Evolutionary conservation across 2,329 filamentous ascomycete genomes (phyloP).

Genomic region (Sclerotinia borealis): DNA sequence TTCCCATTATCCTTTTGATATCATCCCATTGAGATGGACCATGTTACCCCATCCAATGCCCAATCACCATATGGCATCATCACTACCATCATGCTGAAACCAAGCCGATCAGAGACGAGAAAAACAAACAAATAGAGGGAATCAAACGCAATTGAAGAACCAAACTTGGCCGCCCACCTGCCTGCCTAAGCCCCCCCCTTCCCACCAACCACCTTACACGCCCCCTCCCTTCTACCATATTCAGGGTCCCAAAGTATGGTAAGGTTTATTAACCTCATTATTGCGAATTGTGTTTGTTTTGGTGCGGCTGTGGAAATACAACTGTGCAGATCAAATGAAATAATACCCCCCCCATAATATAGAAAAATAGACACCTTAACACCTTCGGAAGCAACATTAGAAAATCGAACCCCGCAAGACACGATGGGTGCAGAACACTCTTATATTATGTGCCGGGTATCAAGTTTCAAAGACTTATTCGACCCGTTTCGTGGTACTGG

Average conservation of each 20-base stretch:
- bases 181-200: neutral
- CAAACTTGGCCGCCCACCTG: conserved; percentile 9
- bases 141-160: neutral
- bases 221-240: conserved; percentile 7
- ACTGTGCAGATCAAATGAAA: conserved; percentile 12
- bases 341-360: neutral
- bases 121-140: neutral
- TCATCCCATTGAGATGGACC: conserved; percentile 4
- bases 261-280: conserved; percentile 26
- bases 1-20: conserved; percentile 3
- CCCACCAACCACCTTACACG: neutral
- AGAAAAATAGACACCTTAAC: conserved; percentile 25
- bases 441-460: conserved; percentile 53
- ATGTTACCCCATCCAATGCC: neutral
- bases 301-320: neutral
- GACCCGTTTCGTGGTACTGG: conserved; percentile 26
- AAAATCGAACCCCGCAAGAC: conserved; percentile 28
- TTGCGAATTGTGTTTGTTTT: conserved; percentile 19
- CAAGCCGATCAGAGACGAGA: conserved; percentile 1
- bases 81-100: neutral
- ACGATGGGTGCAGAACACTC: conserved; percentile 23
- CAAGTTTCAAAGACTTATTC: conserved; percentile 37
- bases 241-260: conserved; percentile 1
- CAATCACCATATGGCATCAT: neutral
- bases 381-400: conserved; percentile 27